These are phyloP conservation scores for Pythium folliculosum DNA, from an alignment of 352 stramenopile species.

Conservation along the genomic window DNA sequence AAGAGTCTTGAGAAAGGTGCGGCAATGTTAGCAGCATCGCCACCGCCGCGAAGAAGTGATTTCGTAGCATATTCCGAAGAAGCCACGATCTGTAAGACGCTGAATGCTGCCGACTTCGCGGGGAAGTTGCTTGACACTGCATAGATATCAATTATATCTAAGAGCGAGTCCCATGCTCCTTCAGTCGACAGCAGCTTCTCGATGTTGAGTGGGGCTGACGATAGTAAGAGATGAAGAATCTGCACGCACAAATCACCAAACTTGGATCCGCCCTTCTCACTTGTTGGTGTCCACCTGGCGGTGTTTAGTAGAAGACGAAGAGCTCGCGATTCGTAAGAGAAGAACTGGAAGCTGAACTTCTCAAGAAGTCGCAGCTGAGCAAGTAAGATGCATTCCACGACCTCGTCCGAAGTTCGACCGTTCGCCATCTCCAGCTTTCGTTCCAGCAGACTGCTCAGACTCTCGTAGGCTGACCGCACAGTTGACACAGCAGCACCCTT, in stretches of 20 bases:
- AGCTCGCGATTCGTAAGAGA: conserved; percentile 71
- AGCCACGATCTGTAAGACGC: conserved; percentile 22
- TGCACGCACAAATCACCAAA: conserved; percentile 23
- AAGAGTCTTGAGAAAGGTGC: conserved; percentile 1
- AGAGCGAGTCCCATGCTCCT: conserved; percentile 21
- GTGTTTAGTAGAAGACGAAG: conserved; percentile 55
- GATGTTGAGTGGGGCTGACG: conserved; percentile 27
- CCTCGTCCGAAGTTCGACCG: conserved; percentile 62
- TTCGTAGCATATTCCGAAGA: conserved; percentile 17
- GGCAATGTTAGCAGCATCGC: neutral
- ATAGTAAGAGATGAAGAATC: conserved; percentile 26
- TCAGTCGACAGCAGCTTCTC: conserved; percentile 18
- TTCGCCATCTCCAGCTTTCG: conserved; percentile 51
- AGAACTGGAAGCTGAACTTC: conserved; percentile 80
- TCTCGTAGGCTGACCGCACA: conserved; percentile 63
- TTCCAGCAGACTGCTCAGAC: conserved; percentile 50
- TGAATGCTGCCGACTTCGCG: conserved; percentile 23
- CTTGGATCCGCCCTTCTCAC: neutral
- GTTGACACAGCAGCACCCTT: conserved; percentile 45
- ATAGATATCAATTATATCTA: conserved; percentile 28
- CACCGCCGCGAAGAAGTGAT: conserved; percentile 17
- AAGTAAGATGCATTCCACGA: conserved; percentile 71
- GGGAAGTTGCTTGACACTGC: neutral
- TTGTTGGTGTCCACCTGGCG: conserved; percentile 6
- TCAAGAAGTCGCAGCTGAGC: conserved; percentile 65